phyloP scores from a whole-genome alignment of 768 basidiomycete species.

The Suillus weaverae region DNA sequence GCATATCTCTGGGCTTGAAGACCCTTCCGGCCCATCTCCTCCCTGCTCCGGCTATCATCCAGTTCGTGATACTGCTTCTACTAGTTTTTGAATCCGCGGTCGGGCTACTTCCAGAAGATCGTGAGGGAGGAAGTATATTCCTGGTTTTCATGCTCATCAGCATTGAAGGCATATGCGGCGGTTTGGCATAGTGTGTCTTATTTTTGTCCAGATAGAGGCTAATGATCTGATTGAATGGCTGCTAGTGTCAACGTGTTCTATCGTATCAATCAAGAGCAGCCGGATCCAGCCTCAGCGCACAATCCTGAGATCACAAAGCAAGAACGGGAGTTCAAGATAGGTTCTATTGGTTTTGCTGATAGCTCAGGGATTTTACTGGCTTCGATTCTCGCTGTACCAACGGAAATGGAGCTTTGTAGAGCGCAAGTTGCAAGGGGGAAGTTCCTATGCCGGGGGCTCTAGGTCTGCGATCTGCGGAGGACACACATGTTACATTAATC shows the following conservation, averaged over 20 bases:
- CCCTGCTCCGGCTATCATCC: constrained; percentile 73
- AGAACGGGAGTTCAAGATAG: constrained; percentile 87
- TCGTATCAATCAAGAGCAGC: constrained; percentile 73
- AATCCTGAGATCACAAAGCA: constrained; percentile 65
- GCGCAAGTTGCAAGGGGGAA: constrained; percentile 72
- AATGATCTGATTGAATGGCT: constrained; percentile 16
- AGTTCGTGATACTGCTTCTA: constrained; percentile 60
- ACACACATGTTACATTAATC: constrained; percentile 1
- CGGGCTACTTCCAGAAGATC: constrained; percentile 56
- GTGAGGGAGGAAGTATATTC: constrained; percentile 49
- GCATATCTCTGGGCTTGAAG: constrained; percentile 81
- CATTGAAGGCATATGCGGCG: constrained; percentile 90
- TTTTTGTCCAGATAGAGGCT: neutral
- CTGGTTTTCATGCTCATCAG: constrained; percentile 78
- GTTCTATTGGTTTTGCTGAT: constrained; percentile 85
- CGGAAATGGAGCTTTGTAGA: constrained; percentile 73
- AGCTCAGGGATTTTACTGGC: constrained; percentile 64
- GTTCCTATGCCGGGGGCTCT: constrained; percentile 66
- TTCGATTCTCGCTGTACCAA: constrained; percentile 40
- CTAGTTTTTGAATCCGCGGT: constrained; percentile 68
- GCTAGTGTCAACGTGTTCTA: constrained; percentile 87
- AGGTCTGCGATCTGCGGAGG: neutral
- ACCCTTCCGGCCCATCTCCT: constrained; percentile 71
- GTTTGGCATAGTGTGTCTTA: constrained; percentile 78
- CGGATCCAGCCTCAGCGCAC: constrained; percentile 43